Evolutionary conservation across 371 early-diverging fungal species (phyloP), one percentile per base, ranked within the genome.

Genomic region (Mucor indicus): DNA sequence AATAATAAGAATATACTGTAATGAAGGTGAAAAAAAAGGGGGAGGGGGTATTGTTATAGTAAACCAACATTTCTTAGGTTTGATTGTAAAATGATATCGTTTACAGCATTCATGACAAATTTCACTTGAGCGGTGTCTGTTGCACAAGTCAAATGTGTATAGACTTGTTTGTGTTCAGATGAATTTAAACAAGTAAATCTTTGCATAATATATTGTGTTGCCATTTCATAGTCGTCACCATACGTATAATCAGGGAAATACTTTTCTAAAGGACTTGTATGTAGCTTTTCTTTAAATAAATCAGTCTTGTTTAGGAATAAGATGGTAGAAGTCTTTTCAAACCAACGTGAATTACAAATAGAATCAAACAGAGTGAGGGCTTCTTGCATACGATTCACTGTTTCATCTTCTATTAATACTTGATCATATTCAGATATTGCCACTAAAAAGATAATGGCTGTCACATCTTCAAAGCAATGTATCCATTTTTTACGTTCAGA

Each of bases 221-320:
- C 60, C 8, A 30, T 37, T 5, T 56, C 54, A 49, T 53, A 60
- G 20, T 50, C 45, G 15, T 51, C 48, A 33, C 36, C 43, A 30
- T 44, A 55, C 27, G 40, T 37, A 64, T 83, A 95, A 50, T 95
- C 94, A 2, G 94, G 86, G 77, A 95, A 96, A 68, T 85, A 93
- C 23, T 83, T 76, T 2, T 50, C 44, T 57, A 98, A 68, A 2
- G 95, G 91, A 6, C 88, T 87, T 31, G 77, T 72, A 16, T 81
- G 80, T 38, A 98, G 62, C 69, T 98, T 98, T 50, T 89, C 86
- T 53, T 83, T 84, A 81, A 98, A 93, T 19, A 94, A 78, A 78
- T 98, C 98, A 51, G 93, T 92, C 77, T 98, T 98, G 85, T 98
- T 98, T 53, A 98, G 71, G 78, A 98, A 98, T 50, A 98, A 73